Evolutionary conservation across 2,329 filamentous ascomycete species (phyloP).

Genomic region (Aspergillus sp.): DNA sequence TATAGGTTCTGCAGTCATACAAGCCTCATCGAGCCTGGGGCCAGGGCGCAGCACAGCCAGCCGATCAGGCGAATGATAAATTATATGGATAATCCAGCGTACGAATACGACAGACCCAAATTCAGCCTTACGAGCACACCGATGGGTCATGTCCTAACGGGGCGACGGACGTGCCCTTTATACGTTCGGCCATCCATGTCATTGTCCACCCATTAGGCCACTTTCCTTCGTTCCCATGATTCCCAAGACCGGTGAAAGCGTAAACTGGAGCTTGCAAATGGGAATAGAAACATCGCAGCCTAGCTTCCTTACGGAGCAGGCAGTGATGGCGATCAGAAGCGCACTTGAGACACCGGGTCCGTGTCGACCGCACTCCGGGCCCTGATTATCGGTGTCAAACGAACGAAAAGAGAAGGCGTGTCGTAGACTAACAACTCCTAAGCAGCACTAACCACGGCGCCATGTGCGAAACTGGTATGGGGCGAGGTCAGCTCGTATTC

Average conservation of each 20-base stretch:
- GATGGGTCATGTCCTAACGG: too few species aligned
- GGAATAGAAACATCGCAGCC: neutral
- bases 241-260: too few species aligned
- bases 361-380: neutral
- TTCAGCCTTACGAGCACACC: neutral
- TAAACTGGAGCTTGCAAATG: neutral
- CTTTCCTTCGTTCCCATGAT: neutral
- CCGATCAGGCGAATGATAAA: neutral
- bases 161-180: too few species aligned
- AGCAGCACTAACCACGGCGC: neutral
- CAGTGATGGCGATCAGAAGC: neutral
- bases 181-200: too few species aligned
- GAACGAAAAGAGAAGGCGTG: neutral
- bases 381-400: neutral
- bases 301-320: neutral
- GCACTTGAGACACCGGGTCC: neutral
- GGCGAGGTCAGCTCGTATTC: neutral
- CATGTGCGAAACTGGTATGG: too few species aligned
- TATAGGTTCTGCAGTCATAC: neutral
- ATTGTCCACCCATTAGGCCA: too few species aligned
- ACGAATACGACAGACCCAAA: neutral
- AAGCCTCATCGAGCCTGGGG: neutral
- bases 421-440: neutral
- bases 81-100: neutral
- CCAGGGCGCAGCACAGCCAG: constrained; percentile 3